phyloP scores from a whole-genome alignment of 371 early-diverging fungal genomes.

The Mucor sp. region DNA sequence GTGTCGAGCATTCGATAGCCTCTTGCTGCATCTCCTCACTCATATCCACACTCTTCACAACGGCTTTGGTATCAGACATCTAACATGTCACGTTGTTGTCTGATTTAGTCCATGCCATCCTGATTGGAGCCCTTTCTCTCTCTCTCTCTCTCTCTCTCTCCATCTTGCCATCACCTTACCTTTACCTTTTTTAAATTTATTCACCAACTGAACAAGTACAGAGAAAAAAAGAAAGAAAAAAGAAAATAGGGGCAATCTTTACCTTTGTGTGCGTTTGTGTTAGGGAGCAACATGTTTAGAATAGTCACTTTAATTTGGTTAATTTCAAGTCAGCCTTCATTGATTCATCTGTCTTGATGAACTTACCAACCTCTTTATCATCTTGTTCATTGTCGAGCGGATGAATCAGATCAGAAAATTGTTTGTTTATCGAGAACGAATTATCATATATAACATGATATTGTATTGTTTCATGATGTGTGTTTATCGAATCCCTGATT shows the following conservation, averaged over 20 bases:
- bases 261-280: not conserved
- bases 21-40: constrained; percentile 96
- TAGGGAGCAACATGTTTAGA: not conserved
- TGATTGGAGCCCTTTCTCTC: not conserved
- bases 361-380: too few species aligned
- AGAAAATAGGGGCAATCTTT: not conserved
- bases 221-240: not conserved
- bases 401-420: not conserved
- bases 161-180: not conserved
- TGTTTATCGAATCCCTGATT: not conserved
- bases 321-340: constrained; percentile 1
- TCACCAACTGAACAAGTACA: not conserved
- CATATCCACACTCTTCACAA: constrained; percentile 98
- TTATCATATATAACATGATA: not conserved
- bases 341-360: not conserved
- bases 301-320: not conserved
- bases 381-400: too few species aligned
- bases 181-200: not conserved
- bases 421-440: not conserved
- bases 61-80: constrained; percentile 78
- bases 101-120: not conserved
- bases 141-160: not conserved
- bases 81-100: not conserved
- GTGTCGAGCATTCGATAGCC: constrained; percentile 89
- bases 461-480: not conserved